Base-by-base conservation (phyloP, 2,329 filamentous ascomycete species). In the Aureobasidium sp. region DNA sequence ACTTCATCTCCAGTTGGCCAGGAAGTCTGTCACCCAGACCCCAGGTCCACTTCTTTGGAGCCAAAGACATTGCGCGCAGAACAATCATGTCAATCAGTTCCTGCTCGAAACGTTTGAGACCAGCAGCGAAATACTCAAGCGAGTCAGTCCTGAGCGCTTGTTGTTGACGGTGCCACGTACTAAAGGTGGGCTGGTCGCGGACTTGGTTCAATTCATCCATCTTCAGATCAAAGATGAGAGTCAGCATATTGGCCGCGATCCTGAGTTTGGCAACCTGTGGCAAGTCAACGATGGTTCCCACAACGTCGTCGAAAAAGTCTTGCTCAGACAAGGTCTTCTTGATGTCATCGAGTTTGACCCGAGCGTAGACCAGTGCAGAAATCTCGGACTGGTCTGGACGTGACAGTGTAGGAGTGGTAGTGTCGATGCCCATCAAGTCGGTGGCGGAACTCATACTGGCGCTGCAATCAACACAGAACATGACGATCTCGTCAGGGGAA, bases 391-490 rank as follows among this genome's bases (percentile, higher is more conserved):
- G 7, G 2, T 38, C 22, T 1, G 21, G n/a, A 10, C 19, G 21
- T 10, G 44, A 45, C 7, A 37, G 16, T 5, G 21, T 12, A 16
- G 59, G 56, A 21, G 57, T 56, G 11, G 7, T 21, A 8, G 32
- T 37, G 7, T 67, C 62, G 27, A 67, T 55, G 25, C 69, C 67
- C 1, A 47, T 27, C 50, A 70, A 68, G 19, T 63, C 65, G 7
- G 64, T 66, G 1, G 60, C 37, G 0, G 44, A 8, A 6, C 47
- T 21, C 67, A 70, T 71, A 30, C 65, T 68, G 2, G 57, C 47
- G 37, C 64, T 67, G 19, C 63, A 61, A 54, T 70, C 67, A 2
- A 70, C 66, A 47, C 62, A 66, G 38, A 70, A 62, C 55, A 70
- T 61, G 4, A 67, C 37, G 6, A 69, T 49, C 54, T 71, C 68